Evolutionary conservation across 805 yeast species (phyloP), one percentile per base, ranked within the genome.

Genomic region (Candida mattraensis): DNA sequence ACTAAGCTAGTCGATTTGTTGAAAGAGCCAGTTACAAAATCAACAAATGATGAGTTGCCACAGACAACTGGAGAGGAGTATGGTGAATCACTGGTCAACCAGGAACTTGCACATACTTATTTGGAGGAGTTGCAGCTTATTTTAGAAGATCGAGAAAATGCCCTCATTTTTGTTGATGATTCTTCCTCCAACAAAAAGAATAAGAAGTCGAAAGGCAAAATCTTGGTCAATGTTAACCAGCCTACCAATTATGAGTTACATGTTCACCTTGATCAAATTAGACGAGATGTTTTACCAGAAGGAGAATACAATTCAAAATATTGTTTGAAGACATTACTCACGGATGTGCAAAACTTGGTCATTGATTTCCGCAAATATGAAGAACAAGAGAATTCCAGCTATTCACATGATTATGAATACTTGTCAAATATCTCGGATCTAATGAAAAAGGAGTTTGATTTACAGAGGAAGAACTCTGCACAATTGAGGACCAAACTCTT

Each of bases 31-130:
- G 65, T 84, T 5, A 61, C 50, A 1, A 35, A 30, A 11, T 8
- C 8, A 4, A 24, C 22, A 4, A 35, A 42, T 6, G 44, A 37
- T 4, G 57, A 45, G 10, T 45, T 33, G 3, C 58, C 45, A 18
- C 50, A 51, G 9, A 54, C 51, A 3, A 78, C 80, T 34, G 88
- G 89, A 10, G 83, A 78, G 32, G 97, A 88, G 51, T 93, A 89
- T 58, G 80, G 76, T 9, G 73, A 72, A 4, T 80, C 95, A 0
- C 64, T 91, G 31, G 76, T 77, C 26, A 80, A 75, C 30, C 98
- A 91, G 57, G 94, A 83, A 39, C 69, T 73, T 39, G 82, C 82
- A 0, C 76, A 77, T 25, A 69, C 75, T 0, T 70, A 76, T 38
- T 63, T 85, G 39, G 77, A 75, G 33, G 72, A 75, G 13, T 40